Evolutionary conservation across 2,329 filamentous ascomycete species (phyloP).

Genomic region (Davidsoniella virescens): DNA sequence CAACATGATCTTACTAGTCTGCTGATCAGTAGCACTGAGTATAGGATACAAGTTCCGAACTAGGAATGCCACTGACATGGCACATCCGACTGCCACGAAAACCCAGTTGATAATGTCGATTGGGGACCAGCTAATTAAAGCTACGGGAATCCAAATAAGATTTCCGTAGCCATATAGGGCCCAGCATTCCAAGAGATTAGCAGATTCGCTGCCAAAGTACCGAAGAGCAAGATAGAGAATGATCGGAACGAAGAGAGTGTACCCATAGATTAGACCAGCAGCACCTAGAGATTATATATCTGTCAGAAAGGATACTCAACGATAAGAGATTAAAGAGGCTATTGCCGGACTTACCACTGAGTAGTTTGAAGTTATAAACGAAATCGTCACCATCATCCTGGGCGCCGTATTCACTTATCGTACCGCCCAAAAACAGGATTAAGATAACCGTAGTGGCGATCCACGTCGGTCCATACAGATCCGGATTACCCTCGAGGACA

Average conservation of each 20-base stretch:
- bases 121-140: constrained; percentile 78
- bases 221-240: constrained; percentile 74
- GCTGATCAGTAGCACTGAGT: constrained; percentile 77
- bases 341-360: constrained; percentile 49
- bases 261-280: constrained; percentile 87
- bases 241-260: constrained; percentile 75
- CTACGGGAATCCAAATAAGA: constrained; percentile 91
- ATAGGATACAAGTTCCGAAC: constrained; percentile 81
- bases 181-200: constrained; percentile 89
- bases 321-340: not conserved
- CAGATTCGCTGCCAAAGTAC: constrained; percentile 89
- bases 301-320: not conserved
- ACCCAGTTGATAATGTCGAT: constrained; percentile 80
- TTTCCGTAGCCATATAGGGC: constrained; percentile 93
- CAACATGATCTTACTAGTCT: constrained; percentile 77
- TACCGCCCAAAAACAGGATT: constrained; percentile 87
- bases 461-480: constrained; percentile 95
- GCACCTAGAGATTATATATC: constrained; percentile 38
- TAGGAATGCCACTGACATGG: constrained; percentile 65
- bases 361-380: constrained; percentile 75
- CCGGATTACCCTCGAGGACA: constrained; percentile 88
- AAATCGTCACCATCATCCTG: constrained; percentile 55
- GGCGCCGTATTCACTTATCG: constrained; percentile 79
- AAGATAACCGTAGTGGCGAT: constrained; percentile 95
- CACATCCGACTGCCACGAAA: constrained; percentile 78